Evolutionary conservation across 2,329 filamentous ascomycete species (phyloP).

Genomic region (Dothistroma pini): DNA sequence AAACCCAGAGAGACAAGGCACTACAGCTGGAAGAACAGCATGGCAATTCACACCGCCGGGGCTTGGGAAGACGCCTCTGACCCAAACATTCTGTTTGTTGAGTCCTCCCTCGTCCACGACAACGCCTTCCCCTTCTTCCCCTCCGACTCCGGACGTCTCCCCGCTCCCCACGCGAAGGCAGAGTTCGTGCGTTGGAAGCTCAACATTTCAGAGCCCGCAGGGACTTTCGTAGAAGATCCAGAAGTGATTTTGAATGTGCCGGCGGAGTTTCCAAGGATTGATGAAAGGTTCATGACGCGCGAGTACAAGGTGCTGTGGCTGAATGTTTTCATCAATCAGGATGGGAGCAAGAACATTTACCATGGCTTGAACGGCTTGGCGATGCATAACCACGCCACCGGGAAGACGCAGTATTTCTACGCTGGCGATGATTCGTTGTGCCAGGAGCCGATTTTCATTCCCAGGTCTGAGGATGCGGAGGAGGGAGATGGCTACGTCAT

Average conservation of each 20-base stretch:
- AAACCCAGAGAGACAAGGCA: slow-evolving; percentile 15
- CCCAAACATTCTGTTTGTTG: slow-evolving; percentile 38
- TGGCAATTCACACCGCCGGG: slow-evolving; percentile 43
- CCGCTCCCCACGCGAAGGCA: slow-evolving; percentile 36
- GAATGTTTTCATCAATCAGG: slow-evolving; percentile 37
- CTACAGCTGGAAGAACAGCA: slow-evolving; percentile 28
- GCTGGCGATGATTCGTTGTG: slow-evolving; percentile 43
- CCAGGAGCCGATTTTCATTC: slow-evolving; percentile 55
- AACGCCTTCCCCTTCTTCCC: slow-evolving; percentile 46
- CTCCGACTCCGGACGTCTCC: slow-evolving; percentile 32
- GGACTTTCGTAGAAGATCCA: slow-evolving; percentile 30
- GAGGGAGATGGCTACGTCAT: slow-evolving; percentile 54
- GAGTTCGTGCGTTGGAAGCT: slow-evolving; percentile 45
- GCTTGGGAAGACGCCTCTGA: slow-evolving; percentile 40
- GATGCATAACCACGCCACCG: slow-evolving; percentile 20
- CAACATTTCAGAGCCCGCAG: slow-evolving; percentile 33
- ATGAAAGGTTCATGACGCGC: slow-evolving; percentile 43
- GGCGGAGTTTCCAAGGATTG: slow-evolving; percentile 45
- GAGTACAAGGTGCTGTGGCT: slow-evolving; percentile 42
- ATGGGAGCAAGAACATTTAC: slow-evolving; percentile 34
- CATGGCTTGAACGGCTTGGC: slow-evolving; percentile 22
- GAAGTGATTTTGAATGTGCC: slow-evolving; percentile 37
- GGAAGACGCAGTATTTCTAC: slow-evolving; percentile 35
- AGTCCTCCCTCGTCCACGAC: slow-evolving; percentile 39
- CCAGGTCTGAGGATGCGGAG: slow-evolving; percentile 37